These are phyloP conservation scores for Penicillium brevicompactum DNA, from an alignment of 2,329 filamentous ascomycete genomes.

Conservation along the genomic window DNA sequence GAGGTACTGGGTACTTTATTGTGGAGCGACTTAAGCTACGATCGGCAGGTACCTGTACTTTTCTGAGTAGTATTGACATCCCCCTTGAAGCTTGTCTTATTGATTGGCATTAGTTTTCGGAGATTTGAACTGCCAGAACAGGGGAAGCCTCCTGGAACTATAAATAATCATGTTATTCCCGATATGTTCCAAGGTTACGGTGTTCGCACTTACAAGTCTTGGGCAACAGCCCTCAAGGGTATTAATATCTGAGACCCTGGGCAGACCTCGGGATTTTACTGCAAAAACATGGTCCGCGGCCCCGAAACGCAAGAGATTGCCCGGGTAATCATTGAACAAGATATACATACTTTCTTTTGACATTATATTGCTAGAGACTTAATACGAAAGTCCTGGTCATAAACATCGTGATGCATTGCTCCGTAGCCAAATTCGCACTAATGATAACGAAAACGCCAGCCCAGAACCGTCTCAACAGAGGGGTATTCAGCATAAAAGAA, in stretches of 20 bases:
- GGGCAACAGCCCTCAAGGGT: too few relatives aligned
- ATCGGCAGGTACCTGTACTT: constrained; percentile 8
- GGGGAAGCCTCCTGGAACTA: too few relatives aligned
- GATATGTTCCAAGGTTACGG: too few relatives aligned
- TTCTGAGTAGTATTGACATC: background rate
- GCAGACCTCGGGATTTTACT: too few relatives aligned
- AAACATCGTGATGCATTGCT: constrained; percentile 26
- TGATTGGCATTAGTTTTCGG: background rate
- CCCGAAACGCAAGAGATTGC: too few relatives aligned
- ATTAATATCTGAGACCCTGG: too few relatives aligned
- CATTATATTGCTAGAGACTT: constrained; percentile 9
- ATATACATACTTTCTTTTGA: background rate
- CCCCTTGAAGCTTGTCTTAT: background rate
- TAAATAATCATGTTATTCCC: too few relatives aligned
- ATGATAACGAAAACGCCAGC: background rate
- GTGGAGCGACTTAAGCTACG: background rate
- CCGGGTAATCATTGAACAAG: too few relatives aligned
- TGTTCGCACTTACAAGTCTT: too few relatives aligned
- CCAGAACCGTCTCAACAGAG: constrained; percentile 4
- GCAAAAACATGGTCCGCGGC: too few relatives aligned
- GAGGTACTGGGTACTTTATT: constrained; percentile 8
- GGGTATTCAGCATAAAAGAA: constrained; percentile 9
- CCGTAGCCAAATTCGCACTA: background rate
- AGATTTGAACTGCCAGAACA: too few relatives aligned
- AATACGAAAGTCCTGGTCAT: constrained; percentile 10